Evolutionary conservation across 306 rosid species (phyloP).

Genomic region (Vigna unguiculata): DNA sequence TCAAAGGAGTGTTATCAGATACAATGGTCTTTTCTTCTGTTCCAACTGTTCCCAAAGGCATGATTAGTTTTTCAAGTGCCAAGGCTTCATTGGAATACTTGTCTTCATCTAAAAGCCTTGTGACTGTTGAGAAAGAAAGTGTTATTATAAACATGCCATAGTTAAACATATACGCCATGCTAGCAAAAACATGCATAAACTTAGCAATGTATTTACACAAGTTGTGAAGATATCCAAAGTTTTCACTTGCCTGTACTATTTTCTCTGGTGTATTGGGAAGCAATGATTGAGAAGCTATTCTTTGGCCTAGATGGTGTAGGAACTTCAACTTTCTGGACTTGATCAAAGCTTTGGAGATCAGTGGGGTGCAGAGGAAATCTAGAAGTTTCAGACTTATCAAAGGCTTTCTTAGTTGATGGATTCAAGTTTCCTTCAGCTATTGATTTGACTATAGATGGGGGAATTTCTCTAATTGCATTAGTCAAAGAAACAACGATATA

Average conservation of each 20-base stretch:
- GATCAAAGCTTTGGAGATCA: slow-evolving; percentile 45
- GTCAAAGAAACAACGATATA: slow-evolving; percentile 52
- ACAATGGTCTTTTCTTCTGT: slow-evolving; percentile 29
- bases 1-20: slow-evolving; percentile 40
- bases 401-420: slow-evolving; percentile 82
- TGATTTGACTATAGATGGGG: slow-evolving; percentile 70
- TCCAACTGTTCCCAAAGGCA: slow-evolving; percentile 51
- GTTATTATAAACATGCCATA: background rate
- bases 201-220: background rate
- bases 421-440: slow-evolving; percentile 88
- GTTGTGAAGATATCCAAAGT: background rate
- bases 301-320: slow-evolving; percentile 44
- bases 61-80: slow-evolving; percentile 67
- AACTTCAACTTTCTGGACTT: slow-evolving; percentile 48
- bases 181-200: slow-evolving; percentile 6
- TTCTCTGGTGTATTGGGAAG: slow-evolving; percentile 51
- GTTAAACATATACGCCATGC: background rate
- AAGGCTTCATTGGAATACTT: slow-evolving; percentile 54
- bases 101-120: slow-evolving; percentile 42
- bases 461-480: slow-evolving; percentile 67
- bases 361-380: slow-evolving; percentile 42
- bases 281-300: slow-evolving; percentile 60
- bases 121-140: slow-evolving; percentile 50
- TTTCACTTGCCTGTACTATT: slow-evolving; percentile 62
- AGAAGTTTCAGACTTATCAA: slow-evolving; percentile 56